Conservation (phyloP, 2,329 filamentous ascomycete species). For the Xylaria sp. region DNA sequence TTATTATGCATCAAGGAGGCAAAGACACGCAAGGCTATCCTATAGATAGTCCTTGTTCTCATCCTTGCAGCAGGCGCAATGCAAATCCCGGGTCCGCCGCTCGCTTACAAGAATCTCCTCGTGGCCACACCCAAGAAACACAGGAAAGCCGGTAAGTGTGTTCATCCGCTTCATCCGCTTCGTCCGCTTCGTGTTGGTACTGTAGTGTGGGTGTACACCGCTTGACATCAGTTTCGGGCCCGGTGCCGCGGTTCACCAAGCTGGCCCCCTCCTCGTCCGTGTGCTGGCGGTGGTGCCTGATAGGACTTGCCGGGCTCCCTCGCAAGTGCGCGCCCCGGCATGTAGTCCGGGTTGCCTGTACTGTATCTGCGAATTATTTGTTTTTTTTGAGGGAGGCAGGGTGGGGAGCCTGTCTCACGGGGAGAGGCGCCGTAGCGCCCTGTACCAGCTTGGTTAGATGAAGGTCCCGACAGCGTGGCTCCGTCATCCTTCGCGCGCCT, state of each 20-base stretch:
- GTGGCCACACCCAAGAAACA: neutral
- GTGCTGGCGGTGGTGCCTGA: neutral
- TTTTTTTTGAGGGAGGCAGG: neutral
- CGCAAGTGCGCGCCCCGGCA: neutral
- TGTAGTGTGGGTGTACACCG: constrained; percentile 11
- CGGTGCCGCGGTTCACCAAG: constrained; percentile 15
- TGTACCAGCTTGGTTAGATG: constrained; percentile 17
- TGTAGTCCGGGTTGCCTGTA: neutral
- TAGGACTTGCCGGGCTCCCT: constrained; percentile 1
- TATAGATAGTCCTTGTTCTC: neutral
- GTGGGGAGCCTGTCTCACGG: neutral
- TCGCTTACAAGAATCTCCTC: neutral
- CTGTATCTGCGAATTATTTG: neutral
- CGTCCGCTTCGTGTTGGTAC: constrained; percentile 4
- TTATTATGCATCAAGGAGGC: neutral
- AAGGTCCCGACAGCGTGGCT: constrained; percentile 23
- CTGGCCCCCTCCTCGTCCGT: neutral
- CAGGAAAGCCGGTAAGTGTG: too few relatives aligned
- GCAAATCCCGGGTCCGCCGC: neutral
- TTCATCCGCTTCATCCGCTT: neutral
- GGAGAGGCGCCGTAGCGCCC: constrained; percentile 2
- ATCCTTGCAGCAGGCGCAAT: neutral
- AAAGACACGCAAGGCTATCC: neutral
- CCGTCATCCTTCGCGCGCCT: constrained; percentile 9
- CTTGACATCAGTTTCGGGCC: constrained; percentile 15